phyloP scores from a whole-genome alignment of 257 asterid species.

The Marsdenia floribunda region DNA sequence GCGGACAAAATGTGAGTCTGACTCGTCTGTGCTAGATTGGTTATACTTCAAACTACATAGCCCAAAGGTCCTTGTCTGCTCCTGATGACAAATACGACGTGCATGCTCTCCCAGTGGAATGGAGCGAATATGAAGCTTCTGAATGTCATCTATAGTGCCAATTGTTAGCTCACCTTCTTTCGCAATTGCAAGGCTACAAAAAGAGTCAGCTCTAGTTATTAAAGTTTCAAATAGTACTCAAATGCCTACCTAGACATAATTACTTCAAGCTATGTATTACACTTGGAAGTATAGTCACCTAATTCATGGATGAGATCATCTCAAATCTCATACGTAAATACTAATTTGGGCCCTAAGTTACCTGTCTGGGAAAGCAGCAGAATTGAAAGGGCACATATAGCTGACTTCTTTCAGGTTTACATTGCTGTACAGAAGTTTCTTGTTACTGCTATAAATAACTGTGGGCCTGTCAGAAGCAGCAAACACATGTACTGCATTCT shows the following conservation, averaged over 20 bases:
- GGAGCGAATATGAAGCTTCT: constrained; percentile 94
- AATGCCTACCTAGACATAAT: constrained; percentile 6
- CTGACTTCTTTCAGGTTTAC: constrained; percentile 95
- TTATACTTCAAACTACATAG: constrained; percentile 71
- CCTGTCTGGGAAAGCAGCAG: constrained; percentile 99
- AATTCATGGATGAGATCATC: not conserved
- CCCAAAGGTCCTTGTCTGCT: constrained; percentile 90
- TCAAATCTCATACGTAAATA: not conserved
- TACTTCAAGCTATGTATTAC: not conserved
- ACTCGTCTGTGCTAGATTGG: constrained; percentile 68
- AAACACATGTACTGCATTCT: constrained; percentile 89
- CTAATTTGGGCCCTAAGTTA: not conserved
- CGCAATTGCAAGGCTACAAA: constrained; percentile 88
- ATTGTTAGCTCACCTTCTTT: constrained; percentile 95
- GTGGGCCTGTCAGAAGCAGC: constrained; percentile 99
- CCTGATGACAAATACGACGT: constrained; percentile 97
- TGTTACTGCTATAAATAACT: constrained; percentile 96
- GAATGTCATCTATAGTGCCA: constrained; percentile 97
- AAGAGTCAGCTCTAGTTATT: constrained; percentile 14
- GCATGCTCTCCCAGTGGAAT: constrained; percentile 97
- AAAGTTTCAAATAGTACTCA: constrained; percentile 6
- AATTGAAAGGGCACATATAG: constrained; percentile 96
- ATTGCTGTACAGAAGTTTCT: constrained; percentile 91
- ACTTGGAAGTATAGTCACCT: not conserved
- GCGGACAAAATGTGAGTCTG: constrained; percentile 78